Percentiles rank a stretch among this genome's conserved stretches.
Conservation (phyloP, 108 stramenopile species). For the Discostella stelligeroides region DNA sequence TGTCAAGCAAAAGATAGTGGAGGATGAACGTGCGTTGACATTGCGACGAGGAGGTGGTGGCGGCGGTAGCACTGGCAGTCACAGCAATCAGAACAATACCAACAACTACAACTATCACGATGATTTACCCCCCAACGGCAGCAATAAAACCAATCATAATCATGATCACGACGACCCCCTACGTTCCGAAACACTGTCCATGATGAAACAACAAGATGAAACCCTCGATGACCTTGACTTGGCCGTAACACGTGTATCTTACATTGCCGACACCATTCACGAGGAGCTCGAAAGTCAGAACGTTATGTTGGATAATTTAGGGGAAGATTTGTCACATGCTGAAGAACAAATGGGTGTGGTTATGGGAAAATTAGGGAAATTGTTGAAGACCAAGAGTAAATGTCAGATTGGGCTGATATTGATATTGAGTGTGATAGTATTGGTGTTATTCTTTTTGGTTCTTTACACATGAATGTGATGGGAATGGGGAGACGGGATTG, state of each 20-base stretch:
- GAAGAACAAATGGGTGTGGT: slow-evolving; percentile 87
- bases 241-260: slow-evolving; percentile 77
- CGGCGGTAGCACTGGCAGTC: neutral
- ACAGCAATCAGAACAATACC: neutral
- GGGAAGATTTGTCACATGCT: slow-evolving; percentile 79
- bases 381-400: slow-evolving; percentile 83
- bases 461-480: slow-evolving; percentile 62
- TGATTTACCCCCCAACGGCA: neutral
- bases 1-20: slow-evolving; percentile 62
- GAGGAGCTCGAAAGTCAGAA: slow-evolving; percentile 86
- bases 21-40: slow-evolving; percentile 72
- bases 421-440: slow-evolving; percentile 58
- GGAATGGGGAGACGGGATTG: neutral
- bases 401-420: slow-evolving; percentile 83
- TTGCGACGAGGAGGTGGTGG: slow-evolving; percentile 51
- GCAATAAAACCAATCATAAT: slow-evolving; percentile 16
- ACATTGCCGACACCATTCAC: slow-evolving; percentile 81
- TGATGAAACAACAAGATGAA: slow-evolving; percentile 87
- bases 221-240: slow-evolving; percentile 80
- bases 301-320: slow-evolving; percentile 80
- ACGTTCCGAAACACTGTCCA: slow-evolving; percentile 73
- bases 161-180: slow-evolving; percentile 43
- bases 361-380: slow-evolving; percentile 86
- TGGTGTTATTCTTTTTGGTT: slow-evolving; percentile 80
- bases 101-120: neutral